Base-by-base conservation (phyloP, 2,329 filamentous ascomycete genomes). In the Aspergillus spinulosporus region DNA sequence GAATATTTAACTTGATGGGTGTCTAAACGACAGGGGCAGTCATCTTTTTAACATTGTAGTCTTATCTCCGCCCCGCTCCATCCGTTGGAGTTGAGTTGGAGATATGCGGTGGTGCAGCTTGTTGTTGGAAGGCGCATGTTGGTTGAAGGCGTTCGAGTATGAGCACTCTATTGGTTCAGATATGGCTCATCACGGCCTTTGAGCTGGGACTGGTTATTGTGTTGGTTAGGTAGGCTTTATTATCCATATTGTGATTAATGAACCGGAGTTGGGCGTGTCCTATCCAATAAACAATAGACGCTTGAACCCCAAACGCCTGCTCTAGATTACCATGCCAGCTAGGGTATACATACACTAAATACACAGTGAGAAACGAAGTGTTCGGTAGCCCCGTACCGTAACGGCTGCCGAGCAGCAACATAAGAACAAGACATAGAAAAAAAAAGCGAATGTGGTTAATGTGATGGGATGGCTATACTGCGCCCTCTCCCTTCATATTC, bases 401-500 rank as follows among this genome's bases (percentile, higher is more conserved):
- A 21, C 32, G 31, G 5, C 39, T 44, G 49, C 12, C 12, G 31
- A 14, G 21, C 21, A 21, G 21, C 21, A 31, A 45, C 51, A 43
- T 54, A 55, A 8, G 31, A 29, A 55, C 49, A 46, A 45, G 47
- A 21, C 21, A 21, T 39, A 40, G 61, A 43, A 42, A 42, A 32
- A 52, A 50, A 45, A 44, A 55, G 49, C 29, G 31, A 56, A 37
- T 15, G 45, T 15, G 28, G 28, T n/a, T 31, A 12, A 46, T 39
- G 39, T 32, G 36, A 44, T 4, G 3, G 6, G 51, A 9, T 4
- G 45, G 49, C 66, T 65, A 74, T 65, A 68, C 68, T 54, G 66
- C 66, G 46, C 61, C 64, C 40, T 69, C 68, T 14, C 63, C 63
- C 49, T 71, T 74, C 67, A 74, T 64, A 26, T 65, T 61, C 39